Evolutionary conservation across 2,329 filamentous ascomycete genomes (phyloP), one percentile per base, ranked within the genome.

Genomic region (Xylariaceae sp.): DNA sequence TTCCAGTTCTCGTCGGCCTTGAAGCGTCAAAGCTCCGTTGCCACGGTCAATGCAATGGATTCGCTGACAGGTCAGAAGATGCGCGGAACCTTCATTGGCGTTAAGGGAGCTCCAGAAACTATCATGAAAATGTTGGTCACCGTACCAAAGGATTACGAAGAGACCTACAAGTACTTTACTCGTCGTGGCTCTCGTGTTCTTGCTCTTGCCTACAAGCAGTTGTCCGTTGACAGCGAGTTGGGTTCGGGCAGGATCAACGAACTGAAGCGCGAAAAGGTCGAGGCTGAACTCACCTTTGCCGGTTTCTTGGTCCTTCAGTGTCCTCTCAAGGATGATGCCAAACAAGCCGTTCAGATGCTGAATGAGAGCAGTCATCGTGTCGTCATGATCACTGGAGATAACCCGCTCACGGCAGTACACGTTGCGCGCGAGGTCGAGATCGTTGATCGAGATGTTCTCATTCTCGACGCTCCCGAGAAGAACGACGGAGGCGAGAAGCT

Each of bases 371-470:
- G 92, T 73, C 94, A 99, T 71, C 90, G 94, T 63, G 91, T 96
- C 43, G 89, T 99, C 62, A 99, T 99, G 94, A 99, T 99, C 60
- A 99, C 94, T 54, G 94, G 94, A 68, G 94, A 99, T 71, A 99
- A 99, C 70, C 93, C 94, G 12, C 80, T 99, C 47, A 99, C 94
- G 39, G 94, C 94, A 59, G 90, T 96, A 11, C 93, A 99, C 67
- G 94, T 99, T 51, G 94, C 94, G 14, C 86, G 88, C 56, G 87
- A 97, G 69, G 94, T 99, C 22, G 94, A 99, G 70, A 99, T 99
- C 69, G 91, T 99, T 14, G 94, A 99, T 66, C 87, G 94, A 51
- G 92, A 97, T 33, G 90, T 94, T 48, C 80, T 97, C 54, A 97
- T 99, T 62, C 79, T 99, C 22, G 94, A 99, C 69, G 90, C 93